Evolutionary conservation across 2,329 filamentous ascomycete species (phyloP), one percentile per base, ranked within the genome.

Genomic region (Aaosphaeria pasadenensis): DNA sequence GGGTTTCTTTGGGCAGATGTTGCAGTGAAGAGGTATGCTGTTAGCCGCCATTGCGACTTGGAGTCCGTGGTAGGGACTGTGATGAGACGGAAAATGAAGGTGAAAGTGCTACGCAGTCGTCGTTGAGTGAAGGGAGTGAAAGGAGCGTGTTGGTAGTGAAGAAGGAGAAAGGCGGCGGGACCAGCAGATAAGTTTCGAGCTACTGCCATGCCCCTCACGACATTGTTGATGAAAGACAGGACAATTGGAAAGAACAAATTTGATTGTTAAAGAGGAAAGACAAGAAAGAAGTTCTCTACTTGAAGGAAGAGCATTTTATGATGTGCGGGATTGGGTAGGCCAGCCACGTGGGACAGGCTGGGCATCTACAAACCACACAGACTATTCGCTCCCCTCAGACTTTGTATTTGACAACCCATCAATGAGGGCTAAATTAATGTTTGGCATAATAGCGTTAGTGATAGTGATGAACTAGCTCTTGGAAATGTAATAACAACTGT

Each of bases 1-100:
- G 36, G 89, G 89, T 51, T 80, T 81, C 57, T 86, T 89, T 33
- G 88, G 86, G 67, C 92, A 97, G 57, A 96, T 86, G 62, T 79
- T 85, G 81, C 92, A 97, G 58, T 83, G 74, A 43, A 96, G 82
- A 48, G 87, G 84, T 50, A 91, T 85, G 42, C 56, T 62, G 57
- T 60, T 58, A 55, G 59, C 54, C 49, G 70, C 64, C 70, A 69
- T 73, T 60, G 58, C 63, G n/a, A 60, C 56, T 50, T 46, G 45
- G 31, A 13, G 46, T 41, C 43, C 54, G 48, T 53, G 45, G 59
- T 57, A 62, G 62, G 58, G 58, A 58, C 53, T 58, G 59, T 54
- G 46, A 59, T 50, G 36, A 53, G 51, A 55, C 39, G 17, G 17
- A 48, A 42, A 48, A 45, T 39, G 51, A 45, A 45, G 44, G 41